Conservation (phyloP, 345 rosid species). For the Odontarrhena argentea region DNA sequence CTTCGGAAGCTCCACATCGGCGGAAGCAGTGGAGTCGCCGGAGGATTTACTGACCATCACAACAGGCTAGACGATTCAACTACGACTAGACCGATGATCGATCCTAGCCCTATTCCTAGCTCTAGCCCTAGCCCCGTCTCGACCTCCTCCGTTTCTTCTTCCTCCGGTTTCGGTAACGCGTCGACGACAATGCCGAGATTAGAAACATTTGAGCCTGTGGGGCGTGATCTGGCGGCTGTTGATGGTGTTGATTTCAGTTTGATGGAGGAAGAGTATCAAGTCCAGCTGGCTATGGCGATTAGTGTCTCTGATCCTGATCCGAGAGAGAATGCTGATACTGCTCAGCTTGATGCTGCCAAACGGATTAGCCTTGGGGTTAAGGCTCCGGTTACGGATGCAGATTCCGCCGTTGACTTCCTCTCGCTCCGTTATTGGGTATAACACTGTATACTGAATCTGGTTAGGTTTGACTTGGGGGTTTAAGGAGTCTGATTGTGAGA, state of each 20-base stretch:
- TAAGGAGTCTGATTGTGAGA: conserved; percentile 15
- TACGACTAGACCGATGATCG: conserved; percentile 47
- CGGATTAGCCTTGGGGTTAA: conserved; percentile 85
- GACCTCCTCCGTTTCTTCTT: conserved; percentile 43
- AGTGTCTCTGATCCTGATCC: conserved; percentile 86
- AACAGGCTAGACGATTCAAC: conserved; percentile 48
- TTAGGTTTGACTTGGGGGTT: conserved; percentile 8
- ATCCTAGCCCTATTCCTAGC: conserved; percentile 48
- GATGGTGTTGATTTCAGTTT: conserved; percentile 65
- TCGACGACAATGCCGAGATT: conserved; percentile 49
- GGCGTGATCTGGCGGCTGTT: conserved; percentile 47
- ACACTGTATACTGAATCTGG: background rate
- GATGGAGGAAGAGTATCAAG: conserved; percentile 93
- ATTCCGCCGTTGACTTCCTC: conserved; percentile 61
- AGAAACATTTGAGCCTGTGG: conserved; percentile 53
- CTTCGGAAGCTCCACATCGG: conserved; percentile 93
- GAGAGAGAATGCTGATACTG: conserved; percentile 72
- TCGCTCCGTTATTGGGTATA: conserved; percentile 89
- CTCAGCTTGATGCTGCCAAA: conserved; percentile 95
- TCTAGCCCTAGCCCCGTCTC: conserved; percentile 44
- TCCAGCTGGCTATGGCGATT: conserved; percentile 90
- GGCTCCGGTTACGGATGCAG: conserved; percentile 51
- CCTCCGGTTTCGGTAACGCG: conserved; percentile 46
- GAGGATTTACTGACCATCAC: conserved; percentile 64
- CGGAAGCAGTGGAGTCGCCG: conserved; percentile 76